phyloP scores from a whole-genome alignment of 768 basidiomycete genomes.

The Russula vinacea region DNA sequence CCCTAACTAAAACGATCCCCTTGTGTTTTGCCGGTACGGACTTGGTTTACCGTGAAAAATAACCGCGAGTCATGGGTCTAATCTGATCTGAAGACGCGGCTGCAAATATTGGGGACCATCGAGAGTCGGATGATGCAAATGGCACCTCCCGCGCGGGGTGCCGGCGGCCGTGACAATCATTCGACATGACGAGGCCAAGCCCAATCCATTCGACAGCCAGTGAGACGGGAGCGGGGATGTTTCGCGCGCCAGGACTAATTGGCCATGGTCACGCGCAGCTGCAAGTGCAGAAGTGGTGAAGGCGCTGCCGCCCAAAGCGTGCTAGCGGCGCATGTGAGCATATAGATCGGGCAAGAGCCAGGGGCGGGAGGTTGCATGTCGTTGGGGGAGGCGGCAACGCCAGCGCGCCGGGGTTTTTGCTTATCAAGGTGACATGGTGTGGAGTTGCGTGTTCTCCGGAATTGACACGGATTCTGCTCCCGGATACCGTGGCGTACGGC shows the following conservation, averaged over 20 bases:
- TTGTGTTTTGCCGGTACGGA: neutral
- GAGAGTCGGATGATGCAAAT: too few species aligned
- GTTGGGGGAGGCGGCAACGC: neutral
- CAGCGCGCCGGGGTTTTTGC: neutral
- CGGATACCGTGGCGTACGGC: neutral
- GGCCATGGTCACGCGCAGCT: neutral
- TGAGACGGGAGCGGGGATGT: neutral
- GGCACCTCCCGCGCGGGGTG: neutral
- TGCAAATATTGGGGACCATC: neutral
- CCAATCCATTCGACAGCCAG: too few species aligned
- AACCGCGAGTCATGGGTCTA: neutral
- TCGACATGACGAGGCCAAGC: neutral
- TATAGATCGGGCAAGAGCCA: neutral
- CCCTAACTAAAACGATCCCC: neutral
- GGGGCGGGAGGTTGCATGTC: neutral
- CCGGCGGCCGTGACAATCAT: neutral
- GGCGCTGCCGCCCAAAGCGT: conserved; percentile 6
- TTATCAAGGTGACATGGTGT: neutral
- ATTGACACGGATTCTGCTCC: neutral
- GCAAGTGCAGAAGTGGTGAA: neutral
- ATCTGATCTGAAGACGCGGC: neutral
- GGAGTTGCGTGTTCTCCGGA: neutral
- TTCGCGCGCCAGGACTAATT: neutral
- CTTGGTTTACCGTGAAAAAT: neutral
- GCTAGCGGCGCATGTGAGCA: neutral